Conservation (phyloP, 768 basidiomycete species). For the Crepidotus variabilis region DNA sequence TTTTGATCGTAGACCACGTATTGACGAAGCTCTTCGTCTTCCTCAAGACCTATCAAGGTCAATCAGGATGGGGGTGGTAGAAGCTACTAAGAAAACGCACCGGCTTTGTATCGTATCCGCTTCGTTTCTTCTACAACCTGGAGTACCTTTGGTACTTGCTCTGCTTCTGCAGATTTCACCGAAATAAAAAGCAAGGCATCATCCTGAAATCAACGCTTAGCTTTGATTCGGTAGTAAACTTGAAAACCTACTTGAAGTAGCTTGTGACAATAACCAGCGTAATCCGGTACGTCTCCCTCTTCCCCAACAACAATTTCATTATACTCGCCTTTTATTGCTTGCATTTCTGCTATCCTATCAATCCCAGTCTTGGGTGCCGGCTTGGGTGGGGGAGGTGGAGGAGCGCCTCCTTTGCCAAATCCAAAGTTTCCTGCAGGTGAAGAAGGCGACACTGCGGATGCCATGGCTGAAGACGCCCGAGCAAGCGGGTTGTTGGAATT, state of each 20-base stretch:
- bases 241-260: slow-evolving; percentile 51
- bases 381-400: slow-evolving; percentile 44
- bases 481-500: slow-evolving; percentile 8
- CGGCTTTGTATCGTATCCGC: slow-evolving; percentile 71
- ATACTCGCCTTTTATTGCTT: slow-evolving; percentile 60
- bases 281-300: slow-evolving; percentile 62
- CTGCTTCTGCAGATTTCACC: slow-evolving; percentile 57
- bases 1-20: slow-evolving; percentile 70
- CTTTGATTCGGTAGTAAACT: not conserved
- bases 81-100: slow-evolving; percentile 28
- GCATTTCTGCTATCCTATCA: slow-evolving; percentile 70
- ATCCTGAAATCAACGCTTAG: slow-evolving; percentile 40
- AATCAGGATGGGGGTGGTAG: slow-evolving; percentile 3
- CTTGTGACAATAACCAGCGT: slow-evolving; percentile 62
- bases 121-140: slow-evolving; percentile 79
- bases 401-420: slow-evolving; percentile 7
- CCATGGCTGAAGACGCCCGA: not conserved
- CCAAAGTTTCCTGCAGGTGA: not conserved
- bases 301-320: slow-evolving; percentile 73
- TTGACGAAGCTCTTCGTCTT: slow-evolving; percentile 64
- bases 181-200: slow-evolving; percentile 80
- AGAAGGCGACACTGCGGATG: not conserved
- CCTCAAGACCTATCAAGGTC: slow-evolving; percentile 33
- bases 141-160: slow-evolving; percentile 73
- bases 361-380: slow-evolving; percentile 63